Evolutionary conservation across 352 stramenopile species (phyloP), one percentile per base, ranked within the genome.

Genomic region (Pythium chondricola): DNA sequence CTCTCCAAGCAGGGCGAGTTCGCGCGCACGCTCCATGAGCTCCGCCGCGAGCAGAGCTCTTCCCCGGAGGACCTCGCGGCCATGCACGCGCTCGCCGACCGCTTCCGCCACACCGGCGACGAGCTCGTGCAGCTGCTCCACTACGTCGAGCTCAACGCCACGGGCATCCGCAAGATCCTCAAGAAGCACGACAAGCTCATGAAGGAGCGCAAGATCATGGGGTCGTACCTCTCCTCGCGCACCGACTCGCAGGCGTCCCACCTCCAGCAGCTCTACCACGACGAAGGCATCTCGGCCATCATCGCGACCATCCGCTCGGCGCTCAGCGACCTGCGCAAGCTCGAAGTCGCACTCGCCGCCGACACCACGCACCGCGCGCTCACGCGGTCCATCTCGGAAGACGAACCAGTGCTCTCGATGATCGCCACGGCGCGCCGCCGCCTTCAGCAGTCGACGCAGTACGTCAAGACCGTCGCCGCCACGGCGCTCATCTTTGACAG

Each of bases 131-230:
- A 88, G 33, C 38, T 95, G 43, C 72, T 95, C 48, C 67, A 91
- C 44, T 95, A 88, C 44, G 74, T 95, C 10, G 80, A 93, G 61
- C 71, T 95, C 26, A 95, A 95, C 55, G 77, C 81, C 16, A 93
- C 80, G 25, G 82, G 81, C 18, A 83, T 95, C 47, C 79, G 83
- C 43, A 95, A 95, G 61, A 95, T 95, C 60, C 73, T 91, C 38
- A 95, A 95, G 53, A 95, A 95, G 59, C 83, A 91, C 56, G 79
- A 91, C 67, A 93, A 93, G 56, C 77, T 79, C 16, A 66, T 89
- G 48, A 88, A 90, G 41, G 71, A 80, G 49, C 63, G 72, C 63
- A 93, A 90, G 64, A 93, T 93, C 56, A 91, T 88, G 69, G 79
- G 77, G 48, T 82, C 81, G 43, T 93, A 93, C 60, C 57, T 93